phyloP scores from a whole-genome alignment of 2,329 filamentous ascomycete genomes.

The Aspergillus transmontanensis region DNA sequence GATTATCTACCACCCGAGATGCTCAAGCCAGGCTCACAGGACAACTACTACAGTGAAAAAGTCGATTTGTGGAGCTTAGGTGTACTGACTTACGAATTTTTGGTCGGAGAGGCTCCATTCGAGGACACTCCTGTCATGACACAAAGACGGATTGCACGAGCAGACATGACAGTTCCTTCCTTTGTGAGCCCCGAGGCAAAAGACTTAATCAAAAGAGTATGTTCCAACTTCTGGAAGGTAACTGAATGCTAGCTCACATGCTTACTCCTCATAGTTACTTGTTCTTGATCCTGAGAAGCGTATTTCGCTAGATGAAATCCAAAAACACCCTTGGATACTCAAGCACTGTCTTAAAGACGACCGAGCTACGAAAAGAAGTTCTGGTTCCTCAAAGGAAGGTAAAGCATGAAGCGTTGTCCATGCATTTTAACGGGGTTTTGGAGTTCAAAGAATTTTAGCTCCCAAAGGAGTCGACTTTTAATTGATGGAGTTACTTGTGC shows the following conservation, averaged over 20 bases:
- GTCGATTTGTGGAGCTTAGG: conserved; percentile 96
- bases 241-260: background rate
- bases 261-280: conserved; percentile 63
- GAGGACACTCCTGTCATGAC: conserved; percentile 96
- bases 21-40: conserved; percentile 77
- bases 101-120: conserved; percentile 94
- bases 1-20: conserved; percentile 99
- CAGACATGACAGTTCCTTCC: conserved; percentile 88
- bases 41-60: conserved; percentile 93
- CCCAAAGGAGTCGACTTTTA: background rate
- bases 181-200: conserved; percentile 89
- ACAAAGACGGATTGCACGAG: conserved; percentile 81
- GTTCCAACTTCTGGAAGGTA: conserved; percentile 7
- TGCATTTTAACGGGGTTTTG: conserved; percentile 24
- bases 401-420: conserved; percentile 29
- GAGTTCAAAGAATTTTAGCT: conserved; percentile 13
- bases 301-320: conserved; percentile 84
- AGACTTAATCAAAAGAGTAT: conserved; percentile 87
- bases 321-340: conserved; percentile 91
- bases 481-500: background rate
- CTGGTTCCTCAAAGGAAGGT: conserved; percentile 38
- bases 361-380: conserved; percentile 46
- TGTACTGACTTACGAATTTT: conserved; percentile 92
- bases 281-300: conserved; percentile 93
- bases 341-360: conserved; percentile 78